phyloP scores from a whole-genome alignment of 1,284 basidiomycete genomes.

The Papiliotrema fonsecae region DNA sequence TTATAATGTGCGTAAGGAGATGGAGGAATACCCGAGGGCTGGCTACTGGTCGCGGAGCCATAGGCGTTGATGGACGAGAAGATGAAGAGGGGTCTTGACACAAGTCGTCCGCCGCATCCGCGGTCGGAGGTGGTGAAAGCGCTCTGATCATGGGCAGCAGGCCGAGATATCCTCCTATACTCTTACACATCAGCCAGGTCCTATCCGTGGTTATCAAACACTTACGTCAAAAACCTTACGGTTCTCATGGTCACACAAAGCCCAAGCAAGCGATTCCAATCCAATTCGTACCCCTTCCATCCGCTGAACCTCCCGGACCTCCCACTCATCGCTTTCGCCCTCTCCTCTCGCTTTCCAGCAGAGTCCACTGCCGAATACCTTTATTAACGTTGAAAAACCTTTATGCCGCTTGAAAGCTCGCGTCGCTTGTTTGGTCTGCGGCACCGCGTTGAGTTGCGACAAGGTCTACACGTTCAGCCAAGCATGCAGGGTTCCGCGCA shows the following conservation, averaged over 20 bases:
- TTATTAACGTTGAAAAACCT: constrained; percentile 26
- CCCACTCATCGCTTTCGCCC: constrained; percentile 24
- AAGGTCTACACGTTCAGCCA: constrained; percentile 21
- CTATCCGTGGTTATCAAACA: neutral
- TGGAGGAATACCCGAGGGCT: constrained; percentile 28
- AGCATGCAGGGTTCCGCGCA: no score
- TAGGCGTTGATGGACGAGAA: neutral
- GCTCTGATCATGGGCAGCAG: constrained; percentile 18
- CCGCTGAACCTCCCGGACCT: constrained; percentile 40
- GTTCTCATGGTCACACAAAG: constrained; percentile 27
- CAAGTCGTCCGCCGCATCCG: neutral
- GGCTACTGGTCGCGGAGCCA: constrained; percentile 2
- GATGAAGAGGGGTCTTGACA: constrained; percentile 3
- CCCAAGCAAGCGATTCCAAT: constrained; percentile 38
- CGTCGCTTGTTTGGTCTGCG: constrained; percentile 13
- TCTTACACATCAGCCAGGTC: constrained; percentile 11
- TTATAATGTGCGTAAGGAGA: constrained; percentile 36
- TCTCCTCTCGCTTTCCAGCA: constrained; percentile 14
- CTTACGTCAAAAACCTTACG: constrained; percentile 29
- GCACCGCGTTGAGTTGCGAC: constrained; percentile 33
- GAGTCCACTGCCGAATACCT: constrained; percentile 19
- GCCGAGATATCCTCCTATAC: constrained; percentile 24
- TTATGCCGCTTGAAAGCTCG: constrained; percentile 29
- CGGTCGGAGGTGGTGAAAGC: constrained; percentile 8
- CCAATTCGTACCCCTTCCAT: constrained; percentile 36